Percentiles rank a stretch among this genome's conserved stretches.
These are phyloP conservation scores for Kandelia obovata DNA, from an alignment of 345 rosid genomes.

Conservation along the genomic window DNA sequence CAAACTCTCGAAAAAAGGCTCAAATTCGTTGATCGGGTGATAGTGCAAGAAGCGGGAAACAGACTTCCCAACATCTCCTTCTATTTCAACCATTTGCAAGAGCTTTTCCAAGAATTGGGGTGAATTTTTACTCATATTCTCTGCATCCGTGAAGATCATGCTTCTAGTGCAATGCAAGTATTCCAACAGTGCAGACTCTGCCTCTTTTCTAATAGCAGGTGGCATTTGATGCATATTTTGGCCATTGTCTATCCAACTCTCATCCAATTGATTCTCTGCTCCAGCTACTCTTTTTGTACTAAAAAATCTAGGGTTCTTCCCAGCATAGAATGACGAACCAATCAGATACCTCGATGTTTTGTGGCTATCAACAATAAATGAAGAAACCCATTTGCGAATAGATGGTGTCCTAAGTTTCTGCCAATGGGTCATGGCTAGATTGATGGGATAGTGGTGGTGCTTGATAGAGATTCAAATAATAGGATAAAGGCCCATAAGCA, in stretches of 20 bases:
- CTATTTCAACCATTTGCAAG: slow-evolving; percentile 33
- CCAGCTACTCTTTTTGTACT: slow-evolving; percentile 17
- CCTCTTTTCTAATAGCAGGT: slow-evolving; percentile 34
- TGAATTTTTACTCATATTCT: slow-evolving; percentile 62
- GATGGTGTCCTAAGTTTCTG: slow-evolving; percentile 34
- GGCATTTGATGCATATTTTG: slow-evolving; percentile 25
- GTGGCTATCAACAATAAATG: slow-evolving; percentile 24
- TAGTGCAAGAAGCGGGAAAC: slow-evolving; percentile 53
- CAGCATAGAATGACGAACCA: slow-evolving; percentile 18
- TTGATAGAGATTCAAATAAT: not conserved
- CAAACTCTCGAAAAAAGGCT: slow-evolving; percentile 77
- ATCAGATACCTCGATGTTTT: slow-evolving; percentile 20
- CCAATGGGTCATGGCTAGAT: slow-evolving; percentile 33
- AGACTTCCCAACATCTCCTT: slow-evolving; percentile 33
- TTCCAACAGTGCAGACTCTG: slow-evolving; percentile 64
- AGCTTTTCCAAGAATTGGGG: slow-evolving; percentile 45
- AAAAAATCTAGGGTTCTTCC: slow-evolving; percentile 43
- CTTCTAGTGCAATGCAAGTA: slow-evolving; percentile 62
- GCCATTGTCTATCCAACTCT: slow-evolving; percentile 5
- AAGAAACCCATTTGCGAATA: slow-evolving; percentile 44
- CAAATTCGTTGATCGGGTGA: slow-evolving; percentile 81
- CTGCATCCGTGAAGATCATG: slow-evolving; percentile 58
- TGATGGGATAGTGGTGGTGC: not conserved
- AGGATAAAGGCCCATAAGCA: not conserved
- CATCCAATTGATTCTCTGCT: slow-evolving; percentile 8